A percentile compares a stretch with the other conserved stretches of the same genome.
phyloP scores from a whole-genome alignment of 805 yeast species.

The Debaryomyces hansenii region DNA sequence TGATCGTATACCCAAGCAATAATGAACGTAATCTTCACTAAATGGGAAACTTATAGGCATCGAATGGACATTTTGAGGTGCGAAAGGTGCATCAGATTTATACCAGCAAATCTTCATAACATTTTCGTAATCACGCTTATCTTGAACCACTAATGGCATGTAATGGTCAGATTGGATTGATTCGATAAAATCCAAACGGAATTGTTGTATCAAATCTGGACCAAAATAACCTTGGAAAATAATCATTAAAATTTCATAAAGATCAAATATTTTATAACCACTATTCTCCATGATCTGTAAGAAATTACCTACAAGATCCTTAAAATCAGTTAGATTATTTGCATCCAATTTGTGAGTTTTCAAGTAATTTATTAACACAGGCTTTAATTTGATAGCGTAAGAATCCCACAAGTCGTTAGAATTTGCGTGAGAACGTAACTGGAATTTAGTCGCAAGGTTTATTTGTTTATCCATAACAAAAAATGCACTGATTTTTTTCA shows the following conservation, averaged over 20 bases:
- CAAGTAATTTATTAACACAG: constrained; percentile 52
- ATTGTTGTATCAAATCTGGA: constrained; percentile 52
- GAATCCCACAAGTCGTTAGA: constrained; percentile 78
- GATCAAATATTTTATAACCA: constrained; percentile 55
- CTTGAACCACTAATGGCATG: constrained; percentile 78
- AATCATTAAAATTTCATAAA: constrained; percentile 61
- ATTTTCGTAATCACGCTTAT: constrained; percentile 57
- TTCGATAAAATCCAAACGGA: constrained; percentile 59
- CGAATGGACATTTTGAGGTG: constrained; percentile 49
- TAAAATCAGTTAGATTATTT: constrained; percentile 52
- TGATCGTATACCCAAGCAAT: constrained; percentile 72
- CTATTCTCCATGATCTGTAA: constrained; percentile 75
- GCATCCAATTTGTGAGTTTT: constrained; percentile 39
- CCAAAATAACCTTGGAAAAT: constrained; percentile 61
- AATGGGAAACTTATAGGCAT: constrained; percentile 70
- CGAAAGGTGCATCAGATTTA: constrained; percentile 48
- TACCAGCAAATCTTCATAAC: constrained; percentile 72
- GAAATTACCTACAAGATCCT: constrained; percentile 66
- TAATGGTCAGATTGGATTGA: constrained; percentile 78
- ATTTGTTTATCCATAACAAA: constrained; percentile 73
- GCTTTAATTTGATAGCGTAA: constrained; percentile 55
- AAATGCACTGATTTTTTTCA: constrained; percentile 70
- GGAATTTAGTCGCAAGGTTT: constrained; percentile 60
- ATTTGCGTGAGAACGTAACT: constrained; percentile 60
- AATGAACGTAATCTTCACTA: constrained; percentile 82